phyloP scores from a whole-genome alignment of 1,284 basidiomycete genomes.

The Ceratorhiza oryzae-sativae region DNA sequence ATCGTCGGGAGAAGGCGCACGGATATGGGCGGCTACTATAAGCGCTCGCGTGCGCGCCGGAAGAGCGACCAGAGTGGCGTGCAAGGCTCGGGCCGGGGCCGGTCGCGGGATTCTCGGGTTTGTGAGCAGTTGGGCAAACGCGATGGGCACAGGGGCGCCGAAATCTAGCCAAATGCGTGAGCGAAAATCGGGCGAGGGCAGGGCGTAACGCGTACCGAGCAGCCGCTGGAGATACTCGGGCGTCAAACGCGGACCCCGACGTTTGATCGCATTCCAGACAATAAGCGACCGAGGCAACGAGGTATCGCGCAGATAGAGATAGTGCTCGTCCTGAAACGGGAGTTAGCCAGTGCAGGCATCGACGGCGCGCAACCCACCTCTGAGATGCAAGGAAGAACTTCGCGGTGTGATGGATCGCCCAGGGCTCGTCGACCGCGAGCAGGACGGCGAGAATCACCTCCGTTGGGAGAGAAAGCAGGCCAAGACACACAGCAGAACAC shows the following conservation, averaged over 20 bases:
- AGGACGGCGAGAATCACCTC: slow-evolving; percentile 21
- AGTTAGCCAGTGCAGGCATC: not conserved
- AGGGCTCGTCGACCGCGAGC: slow-evolving; percentile 30
- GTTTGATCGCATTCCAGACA: slow-evolving; percentile 35
- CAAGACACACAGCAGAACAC: not conserved
- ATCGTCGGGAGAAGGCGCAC: not conserved
- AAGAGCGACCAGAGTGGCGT: slow-evolving; percentile 13
- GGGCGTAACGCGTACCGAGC: slow-evolving; percentile 13
- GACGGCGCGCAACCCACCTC: slow-evolving; percentile 1
- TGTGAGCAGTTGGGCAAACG: slow-evolving; percentile 37
- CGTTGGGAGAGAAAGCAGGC: slow-evolving; percentile 15
- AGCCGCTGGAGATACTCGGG: slow-evolving; percentile 38
- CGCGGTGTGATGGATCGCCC: slow-evolving; percentile 28
- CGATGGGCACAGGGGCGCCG: slow-evolving; percentile 29
- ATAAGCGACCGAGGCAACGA: slow-evolving; percentile 29
- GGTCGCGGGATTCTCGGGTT: slow-evolving; percentile 36
- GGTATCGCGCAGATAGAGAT: slow-evolving; percentile 25
- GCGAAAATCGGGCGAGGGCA: not conserved
- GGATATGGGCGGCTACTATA: slow-evolving; percentile 31
- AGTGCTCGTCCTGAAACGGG: slow-evolving; percentile 26
- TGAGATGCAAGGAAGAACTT: slow-evolving; percentile 27
- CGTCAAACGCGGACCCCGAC: slow-evolving; percentile 9
- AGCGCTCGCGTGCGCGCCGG: slow-evolving; percentile 21
- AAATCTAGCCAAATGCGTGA: not conserved
- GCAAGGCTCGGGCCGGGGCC: slow-evolving; percentile 37